Evolutionary conservation across 495 filamentous ascomycete genomes (phyloP), one percentile per base, ranked within the genome.

Genomic region (Monascus purpureus): DNA sequence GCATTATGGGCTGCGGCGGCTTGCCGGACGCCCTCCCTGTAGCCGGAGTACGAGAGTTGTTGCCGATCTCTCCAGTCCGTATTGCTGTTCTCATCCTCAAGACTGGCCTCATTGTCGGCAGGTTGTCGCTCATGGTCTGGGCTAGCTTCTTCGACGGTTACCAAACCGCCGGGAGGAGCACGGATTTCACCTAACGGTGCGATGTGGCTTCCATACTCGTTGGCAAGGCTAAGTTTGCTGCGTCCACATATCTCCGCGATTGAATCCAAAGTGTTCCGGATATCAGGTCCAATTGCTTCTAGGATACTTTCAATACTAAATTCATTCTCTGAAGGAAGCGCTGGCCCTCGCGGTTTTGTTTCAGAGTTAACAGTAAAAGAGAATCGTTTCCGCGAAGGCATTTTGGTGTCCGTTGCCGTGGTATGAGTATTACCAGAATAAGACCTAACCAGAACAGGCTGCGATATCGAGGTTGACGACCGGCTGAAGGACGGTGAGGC

Each of bases 221-320:
- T 72, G 17, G 73, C 68, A 25, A 78, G 50, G 42, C 68, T 75
- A 35, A 74, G 49, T 38, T 65, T 68, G 48, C 68, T 77, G 23
- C 68, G 59, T 3, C 73, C 73, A 39, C 67, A 75, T 32, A 78
- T 75, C 41, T 76, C 69, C 13, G 73, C 73, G 35, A 78, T 77
- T 4, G 70, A 67, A 35, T 75, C 65, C 17, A 78, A 54, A 2
- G 72, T 72, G 11, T 43, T 43, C 13, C 62, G 51, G 31, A 75
- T 69, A 41, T 76, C 69, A 2, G 70, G 61, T 33, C 71, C 65
- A 32, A 76, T 70, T 23, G 72, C 69, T 12, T 59, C 55, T 12
- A 78, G 60, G 31, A 78, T 74, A 28, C 59, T 55, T 17, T 67
- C 68, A 45, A 78, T 76, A 13, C 68, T 67, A 47, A 75, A 77